phyloP scores from a whole-genome alignment of 768 basidiomycete genomes.

The Termitomyces sp. region DNA sequence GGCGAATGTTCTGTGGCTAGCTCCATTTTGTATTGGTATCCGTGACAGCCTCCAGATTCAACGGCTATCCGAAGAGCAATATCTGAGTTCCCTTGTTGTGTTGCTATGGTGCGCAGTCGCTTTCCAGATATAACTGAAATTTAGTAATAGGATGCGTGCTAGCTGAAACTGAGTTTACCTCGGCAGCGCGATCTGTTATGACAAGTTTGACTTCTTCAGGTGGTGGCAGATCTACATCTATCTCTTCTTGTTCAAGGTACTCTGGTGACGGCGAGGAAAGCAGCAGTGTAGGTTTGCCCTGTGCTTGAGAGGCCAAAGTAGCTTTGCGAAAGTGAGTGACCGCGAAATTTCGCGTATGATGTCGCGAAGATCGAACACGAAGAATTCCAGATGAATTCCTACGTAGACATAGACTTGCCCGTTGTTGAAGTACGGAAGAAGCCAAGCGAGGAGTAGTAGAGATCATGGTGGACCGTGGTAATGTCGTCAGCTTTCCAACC shows the following conservation, averaged over 20 bases:
- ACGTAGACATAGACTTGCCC: slow-evolving; percentile 1
- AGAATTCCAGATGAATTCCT: not conserved
- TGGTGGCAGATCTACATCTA: slow-evolving; percentile 59
- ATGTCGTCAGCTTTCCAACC: not conserved
- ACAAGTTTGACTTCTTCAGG: slow-evolving; percentile 49
- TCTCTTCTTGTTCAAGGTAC: slow-evolving; percentile 56
- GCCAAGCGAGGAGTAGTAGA: slow-evolving; percentile 7
- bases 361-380: not conserved
- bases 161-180: slow-evolving; percentile 40
- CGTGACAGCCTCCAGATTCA: slow-evolving; percentile 95
- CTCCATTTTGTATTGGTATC: slow-evolving; percentile 94
- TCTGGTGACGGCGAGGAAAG: slow-evolving; percentile 47
- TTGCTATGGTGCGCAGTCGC: slow-evolving; percentile 76
- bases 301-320: slow-evolving; percentile 38
- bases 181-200: slow-evolving; percentile 73
- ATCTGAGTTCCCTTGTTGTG: slow-evolving; percentile 55
- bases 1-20: slow-evolving; percentile 56
- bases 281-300: slow-evolving; percentile 44
- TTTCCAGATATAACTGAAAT: slow-evolving; percentile 24
- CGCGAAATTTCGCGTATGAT: slow-evolving; percentile 16
- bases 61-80: slow-evolving; percentile 80
- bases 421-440: slow-evolving; percentile 9
- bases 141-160: not conserved
- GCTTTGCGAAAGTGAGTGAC: slow-evolving; percentile 22
- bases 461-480: slow-evolving; percentile 10